Conservation (phyloP, 2,329 filamentous ascomycete species). For the Lachnellula arida region DNA sequence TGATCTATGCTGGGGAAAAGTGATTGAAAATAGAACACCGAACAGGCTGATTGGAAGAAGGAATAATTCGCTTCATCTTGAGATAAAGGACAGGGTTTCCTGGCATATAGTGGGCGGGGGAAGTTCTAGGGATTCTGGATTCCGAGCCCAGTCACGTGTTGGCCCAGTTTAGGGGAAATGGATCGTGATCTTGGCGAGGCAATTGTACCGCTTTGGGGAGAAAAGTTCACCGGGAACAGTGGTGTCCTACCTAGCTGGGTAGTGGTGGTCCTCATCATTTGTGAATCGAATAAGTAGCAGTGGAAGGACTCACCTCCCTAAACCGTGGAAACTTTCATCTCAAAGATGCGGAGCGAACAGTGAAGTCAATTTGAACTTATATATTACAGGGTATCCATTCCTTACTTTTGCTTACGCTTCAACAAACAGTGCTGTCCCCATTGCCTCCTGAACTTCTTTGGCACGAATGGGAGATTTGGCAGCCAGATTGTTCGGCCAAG, state of each 20-base stretch:
- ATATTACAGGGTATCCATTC: not conserved
- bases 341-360: no score
- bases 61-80: not conserved
- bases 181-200: no score
- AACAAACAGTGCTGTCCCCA: slow-evolving; percentile 91
- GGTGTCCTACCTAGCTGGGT: no score
- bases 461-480: slow-evolving; percentile 66
- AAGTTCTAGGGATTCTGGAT: not conserved
- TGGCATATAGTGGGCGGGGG: not conserved
- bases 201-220: no score
- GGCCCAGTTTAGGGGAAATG: not conserved
- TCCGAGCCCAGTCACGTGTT: not conserved
- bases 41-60: slow-evolving; percentile 6
- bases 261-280: no score
- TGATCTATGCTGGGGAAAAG: not conserved
- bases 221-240: no score
- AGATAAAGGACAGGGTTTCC: not conserved
- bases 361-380: not conserved
- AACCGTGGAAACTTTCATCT: no score
- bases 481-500: slow-evolving; percentile 78
- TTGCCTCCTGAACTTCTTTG: slow-evolving; percentile 62
- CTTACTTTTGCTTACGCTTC: slow-evolving; percentile 43
- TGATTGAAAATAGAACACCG: not conserved
- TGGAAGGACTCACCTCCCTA: no score
- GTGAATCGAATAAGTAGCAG: no score